Conservation (phyloP, 2,329 filamentous ascomycete genomes). For the Trichoderma sp. region DNA sequence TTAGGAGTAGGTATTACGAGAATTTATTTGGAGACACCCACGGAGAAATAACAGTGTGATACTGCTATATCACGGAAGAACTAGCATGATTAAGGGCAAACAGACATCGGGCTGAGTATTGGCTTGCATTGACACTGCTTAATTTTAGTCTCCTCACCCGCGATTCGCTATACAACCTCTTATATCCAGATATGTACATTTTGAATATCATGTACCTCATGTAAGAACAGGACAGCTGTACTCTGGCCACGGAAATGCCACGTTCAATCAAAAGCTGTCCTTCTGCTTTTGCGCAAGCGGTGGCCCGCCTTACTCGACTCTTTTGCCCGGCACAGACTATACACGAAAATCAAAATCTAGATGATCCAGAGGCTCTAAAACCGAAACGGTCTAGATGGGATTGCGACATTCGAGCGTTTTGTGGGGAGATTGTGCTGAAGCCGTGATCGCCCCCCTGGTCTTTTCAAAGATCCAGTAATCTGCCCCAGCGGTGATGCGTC, state of each 20-base stretch:
- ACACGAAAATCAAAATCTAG: background rate
- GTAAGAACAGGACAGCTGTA: background rate
- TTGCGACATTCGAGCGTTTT: conserved; percentile 22
- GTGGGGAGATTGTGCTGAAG: conserved; percentile 16
- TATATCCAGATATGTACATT: background rate
- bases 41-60: background rate
- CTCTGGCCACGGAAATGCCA: background rate
- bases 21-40: background rate
- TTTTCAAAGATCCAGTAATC: conserved; percentile 11
- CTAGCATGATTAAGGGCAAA: background rate
- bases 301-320: background rate
- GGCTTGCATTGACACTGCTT: background rate
- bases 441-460: background rate
- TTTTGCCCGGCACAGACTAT: background rate
- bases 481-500: conserved; percentile 2
- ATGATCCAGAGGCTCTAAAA: conserved; percentile 4
- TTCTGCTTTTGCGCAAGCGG: background rate
- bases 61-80: background rate
- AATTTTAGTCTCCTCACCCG: background rate
- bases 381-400: conserved; percentile 19
- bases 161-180: background rate
- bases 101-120: background rate
- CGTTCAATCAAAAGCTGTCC: background rate
- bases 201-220: background rate
- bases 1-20: background rate